phyloP scores from a whole-genome alignment of 139 green algal species.

The Astrephomene gubernaculifera region DNA sequence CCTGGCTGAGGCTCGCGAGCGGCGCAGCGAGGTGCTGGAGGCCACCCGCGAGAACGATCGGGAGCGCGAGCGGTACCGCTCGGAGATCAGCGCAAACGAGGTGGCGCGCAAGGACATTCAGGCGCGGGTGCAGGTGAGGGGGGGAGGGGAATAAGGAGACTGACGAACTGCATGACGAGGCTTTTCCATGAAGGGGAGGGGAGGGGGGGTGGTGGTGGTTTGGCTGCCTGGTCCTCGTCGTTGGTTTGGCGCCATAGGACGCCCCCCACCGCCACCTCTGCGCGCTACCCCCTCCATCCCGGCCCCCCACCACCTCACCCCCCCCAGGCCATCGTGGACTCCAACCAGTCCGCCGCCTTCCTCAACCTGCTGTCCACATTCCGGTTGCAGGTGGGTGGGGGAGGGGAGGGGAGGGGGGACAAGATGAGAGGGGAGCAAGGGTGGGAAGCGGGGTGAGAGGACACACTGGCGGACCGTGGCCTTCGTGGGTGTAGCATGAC shows the following conservation, averaged over 20 bases:
- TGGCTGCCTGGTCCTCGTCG: too few species aligned
- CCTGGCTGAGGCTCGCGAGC: conserved; percentile 49
- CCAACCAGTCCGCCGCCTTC: conserved; percentile 66
- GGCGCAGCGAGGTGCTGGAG: conserved; percentile 47
- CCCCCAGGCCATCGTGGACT: conserved; percentile 48
- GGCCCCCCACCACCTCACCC: neutral
- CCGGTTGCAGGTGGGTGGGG: conserved; percentile 65
- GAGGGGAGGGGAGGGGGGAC: conserved; percentile 18
- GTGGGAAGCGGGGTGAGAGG: too few species aligned
- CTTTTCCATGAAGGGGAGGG: too few species aligned
- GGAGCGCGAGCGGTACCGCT: conserved; percentile 48
- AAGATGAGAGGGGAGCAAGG: too few species aligned
- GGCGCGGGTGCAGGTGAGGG: conserved; percentile 64
- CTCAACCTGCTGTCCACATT: conserved; percentile 78
- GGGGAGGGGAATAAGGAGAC: too few species aligned
- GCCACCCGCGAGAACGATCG: conserved; percentile 48
- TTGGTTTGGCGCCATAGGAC: too few species aligned
- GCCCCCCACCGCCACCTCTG: neutral
- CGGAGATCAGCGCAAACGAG: conserved; percentile 77
- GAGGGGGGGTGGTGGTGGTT: too few species aligned
- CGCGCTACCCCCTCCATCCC: neutral
- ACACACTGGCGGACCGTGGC: too few species aligned
- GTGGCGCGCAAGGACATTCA: conserved; percentile 63
- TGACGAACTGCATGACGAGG: too few species aligned
- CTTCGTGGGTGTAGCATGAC: too few species aligned